Conservation (phyloP, 2,329 filamentous ascomycete genomes). For the Sclerotiophoma versabilis region DNA sequence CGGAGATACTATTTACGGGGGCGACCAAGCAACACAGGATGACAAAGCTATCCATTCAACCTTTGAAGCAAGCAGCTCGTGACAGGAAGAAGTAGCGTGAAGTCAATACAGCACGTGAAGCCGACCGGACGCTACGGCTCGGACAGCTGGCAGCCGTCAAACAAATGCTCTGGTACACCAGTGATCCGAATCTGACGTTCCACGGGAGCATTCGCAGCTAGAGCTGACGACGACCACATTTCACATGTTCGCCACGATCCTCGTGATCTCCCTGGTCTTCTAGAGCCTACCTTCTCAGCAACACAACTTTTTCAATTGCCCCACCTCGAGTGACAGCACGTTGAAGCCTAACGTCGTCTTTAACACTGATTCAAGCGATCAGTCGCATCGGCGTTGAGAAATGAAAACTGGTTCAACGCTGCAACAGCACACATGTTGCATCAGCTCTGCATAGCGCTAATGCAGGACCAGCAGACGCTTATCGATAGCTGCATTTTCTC, state of each 20-base stretch:
- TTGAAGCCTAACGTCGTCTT: background rate
- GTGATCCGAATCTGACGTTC: background rate
- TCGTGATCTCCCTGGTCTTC: background rate
- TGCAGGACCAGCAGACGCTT: slow-evolving; percentile 18
- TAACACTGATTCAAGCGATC: slow-evolving; percentile 4
- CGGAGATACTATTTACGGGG: background rate
- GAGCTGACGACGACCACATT: background rate
- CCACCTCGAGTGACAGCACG: background rate
- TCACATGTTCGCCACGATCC: background rate
- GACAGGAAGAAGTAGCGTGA: too few relatives aligned
- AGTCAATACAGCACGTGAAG: background rate
- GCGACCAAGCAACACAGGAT: background rate
- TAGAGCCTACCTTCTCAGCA: background rate
- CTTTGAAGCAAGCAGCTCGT: too few relatives aligned
- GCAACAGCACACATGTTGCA: slow-evolving; percentile 6
- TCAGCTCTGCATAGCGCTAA: slow-evolving; percentile 24
- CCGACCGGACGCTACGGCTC: background rate
- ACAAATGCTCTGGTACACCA: background rate
- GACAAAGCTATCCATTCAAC: too few relatives aligned
- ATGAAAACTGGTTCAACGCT: slow-evolving; percentile 19
- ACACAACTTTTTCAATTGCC: background rate
- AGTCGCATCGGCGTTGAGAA: slow-evolving; percentile 15
- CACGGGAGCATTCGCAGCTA: background rate
- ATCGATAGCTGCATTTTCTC: slow-evolving; percentile 27
- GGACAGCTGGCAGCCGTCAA: background rate